These are phyloP conservation scores for Parietichytrium sp. DNA, from an alignment of 108 stramenopile species.

Conservation along the genomic window DNA sequence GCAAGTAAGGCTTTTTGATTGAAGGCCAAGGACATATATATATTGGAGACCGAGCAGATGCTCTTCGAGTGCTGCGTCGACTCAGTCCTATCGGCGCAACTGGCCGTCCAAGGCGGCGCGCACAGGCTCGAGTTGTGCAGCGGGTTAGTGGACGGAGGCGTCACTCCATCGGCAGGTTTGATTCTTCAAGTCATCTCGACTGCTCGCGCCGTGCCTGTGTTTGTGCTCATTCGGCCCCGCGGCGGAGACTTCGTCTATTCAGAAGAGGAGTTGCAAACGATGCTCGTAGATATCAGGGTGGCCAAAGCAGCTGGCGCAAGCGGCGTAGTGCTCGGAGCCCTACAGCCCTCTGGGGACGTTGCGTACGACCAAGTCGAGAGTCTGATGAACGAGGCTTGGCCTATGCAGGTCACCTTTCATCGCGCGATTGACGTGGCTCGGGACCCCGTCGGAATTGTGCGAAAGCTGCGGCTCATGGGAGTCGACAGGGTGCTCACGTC, in stretches of 20 bases:
- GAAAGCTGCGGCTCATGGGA: not conserved
- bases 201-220: too few relatives aligned
- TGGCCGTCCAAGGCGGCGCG: not conserved
- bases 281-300: not conserved
- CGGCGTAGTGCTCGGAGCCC: not conserved
- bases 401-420: not conserved
- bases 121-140: not conserved
- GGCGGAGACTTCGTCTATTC: not conserved
- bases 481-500: not conserved
- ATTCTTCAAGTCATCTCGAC: too few relatives aligned
- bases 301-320: not conserved
- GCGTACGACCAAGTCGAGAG: not conserved
- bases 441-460: not conserved
- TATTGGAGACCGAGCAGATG: too few relatives aligned
- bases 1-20: too few relatives aligned
- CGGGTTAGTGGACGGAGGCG: not conserved
- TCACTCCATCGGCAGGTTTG: not conserved
- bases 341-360: not conserved
- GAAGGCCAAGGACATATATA: too few relatives aligned
- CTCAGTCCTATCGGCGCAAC: too few relatives aligned
- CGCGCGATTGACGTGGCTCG: not conserved
- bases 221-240: not conserved
- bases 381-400: not conserved
- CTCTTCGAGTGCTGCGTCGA: too few relatives aligned
- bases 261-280: not conserved